phyloP scores from a whole-genome alignment of 192 early-diverging fungal genomes.

The Coemansia sp. region DNA sequence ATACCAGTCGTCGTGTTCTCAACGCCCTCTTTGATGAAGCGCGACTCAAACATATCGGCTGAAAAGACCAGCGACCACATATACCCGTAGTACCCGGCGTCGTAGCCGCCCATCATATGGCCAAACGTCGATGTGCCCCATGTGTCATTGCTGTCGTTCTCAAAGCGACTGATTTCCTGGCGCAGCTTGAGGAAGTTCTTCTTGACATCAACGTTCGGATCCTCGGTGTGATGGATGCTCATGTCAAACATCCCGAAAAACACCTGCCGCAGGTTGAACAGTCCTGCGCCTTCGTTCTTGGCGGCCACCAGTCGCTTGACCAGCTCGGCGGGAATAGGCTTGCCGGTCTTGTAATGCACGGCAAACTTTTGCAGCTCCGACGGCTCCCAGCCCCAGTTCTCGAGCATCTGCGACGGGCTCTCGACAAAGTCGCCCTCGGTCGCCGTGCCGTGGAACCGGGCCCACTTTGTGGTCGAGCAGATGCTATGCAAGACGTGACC shows the following conservation, averaged over 20 bases:
- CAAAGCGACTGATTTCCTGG: slow-evolving; percentile 37
- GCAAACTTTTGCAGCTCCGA: slow-evolving; percentile 58
- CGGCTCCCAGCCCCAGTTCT: slow-evolving; percentile 78
- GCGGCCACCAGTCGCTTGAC: slow-evolving; percentile 67
- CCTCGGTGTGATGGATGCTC: slow-evolving; percentile 64
- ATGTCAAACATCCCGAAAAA: slow-evolving; percentile 80
- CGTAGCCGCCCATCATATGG: slow-evolving; percentile 76
- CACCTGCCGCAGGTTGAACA: slow-evolving; percentile 73
- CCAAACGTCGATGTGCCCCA: slow-evolving; percentile 60
- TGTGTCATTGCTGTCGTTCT: slow-evolving; percentile 51
- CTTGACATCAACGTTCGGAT: slow-evolving; percentile 47
- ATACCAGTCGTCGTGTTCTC: slow-evolving; percentile 22
- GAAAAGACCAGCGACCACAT: slow-evolving; percentile 78
- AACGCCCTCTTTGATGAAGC: slow-evolving; percentile 65
- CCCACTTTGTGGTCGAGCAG: slow-evolving; percentile 74
- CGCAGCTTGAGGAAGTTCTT: slow-evolving; percentile 50
- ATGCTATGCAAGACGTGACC: slow-evolving; percentile 67
- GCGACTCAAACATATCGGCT: slow-evolving; percentile 77
- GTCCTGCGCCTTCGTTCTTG: slow-evolving; percentile 74
- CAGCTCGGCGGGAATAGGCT: slow-evolving; percentile 70
- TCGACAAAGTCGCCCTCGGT: slow-evolving; percentile 87
- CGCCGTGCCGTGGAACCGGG: slow-evolving; percentile 73
- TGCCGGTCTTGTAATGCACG: slow-evolving; percentile 69
- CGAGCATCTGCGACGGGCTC: slow-evolving; percentile 88
- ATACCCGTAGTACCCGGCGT: slow-evolving; percentile 77